Conservation (phyloP, 2,329 filamentous ascomycete genomes). For the Colletotrichum acutatum region DNA sequence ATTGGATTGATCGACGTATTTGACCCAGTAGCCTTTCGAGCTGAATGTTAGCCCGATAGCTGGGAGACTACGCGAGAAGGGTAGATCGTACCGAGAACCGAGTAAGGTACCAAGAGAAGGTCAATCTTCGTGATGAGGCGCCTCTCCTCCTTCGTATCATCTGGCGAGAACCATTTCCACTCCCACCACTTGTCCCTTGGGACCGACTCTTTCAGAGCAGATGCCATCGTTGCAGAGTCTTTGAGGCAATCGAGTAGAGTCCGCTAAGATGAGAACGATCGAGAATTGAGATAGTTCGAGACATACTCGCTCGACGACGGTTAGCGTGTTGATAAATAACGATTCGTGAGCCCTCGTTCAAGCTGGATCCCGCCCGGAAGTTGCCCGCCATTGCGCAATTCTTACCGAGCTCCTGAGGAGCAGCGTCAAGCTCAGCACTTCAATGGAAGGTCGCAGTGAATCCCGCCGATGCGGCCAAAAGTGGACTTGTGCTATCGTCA, state of each 20-base stretch:
- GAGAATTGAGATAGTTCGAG: too few relatives aligned
- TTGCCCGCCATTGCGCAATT: constrained; percentile 8
- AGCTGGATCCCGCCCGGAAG: neutral
- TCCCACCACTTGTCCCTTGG: constrained; percentile 46
- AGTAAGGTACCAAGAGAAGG: constrained; percentile 55
- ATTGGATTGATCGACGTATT: constrained; percentile 42
- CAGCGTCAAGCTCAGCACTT: neutral
- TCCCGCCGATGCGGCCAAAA: neutral
- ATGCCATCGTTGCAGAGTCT: neutral
- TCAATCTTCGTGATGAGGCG: constrained; percentile 59
- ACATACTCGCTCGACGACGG: neutral
- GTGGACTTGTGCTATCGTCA: neutral
- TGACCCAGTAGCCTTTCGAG: constrained; percentile 39
- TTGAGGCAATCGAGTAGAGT: neutral
- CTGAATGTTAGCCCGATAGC: constrained; percentile 29
- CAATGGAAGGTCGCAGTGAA: neutral
- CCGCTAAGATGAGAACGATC: neutral
- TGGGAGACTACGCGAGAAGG: too few relatives aligned
- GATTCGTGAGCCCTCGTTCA: too few relatives aligned
- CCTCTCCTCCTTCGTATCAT: constrained; percentile 51
- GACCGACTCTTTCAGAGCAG: neutral
- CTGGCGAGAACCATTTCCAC: constrained; percentile 58
- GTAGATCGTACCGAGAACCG: constrained; percentile 32
- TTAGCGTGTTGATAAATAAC: neutral
- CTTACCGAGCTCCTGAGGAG: neutral